Percentiles rank a stretch among this genome's conserved stretches.
Conservation (phyloP, 805 yeast genomes). For the Yarrowia porcina region DNA sequence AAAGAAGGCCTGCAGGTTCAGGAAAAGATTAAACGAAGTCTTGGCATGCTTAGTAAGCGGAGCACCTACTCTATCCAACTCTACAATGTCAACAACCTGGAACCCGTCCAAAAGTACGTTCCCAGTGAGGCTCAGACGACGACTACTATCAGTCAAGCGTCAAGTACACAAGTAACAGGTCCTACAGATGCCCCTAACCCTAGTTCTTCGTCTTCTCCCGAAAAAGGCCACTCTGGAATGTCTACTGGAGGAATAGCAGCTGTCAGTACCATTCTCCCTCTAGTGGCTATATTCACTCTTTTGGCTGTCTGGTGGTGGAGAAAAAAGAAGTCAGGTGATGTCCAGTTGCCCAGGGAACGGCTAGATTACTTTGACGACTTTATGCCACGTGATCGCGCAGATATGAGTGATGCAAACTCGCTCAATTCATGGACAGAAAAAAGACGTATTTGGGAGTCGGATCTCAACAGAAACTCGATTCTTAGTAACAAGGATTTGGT, state of each 20-base stretch:
- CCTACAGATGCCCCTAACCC: too few relatives aligned
- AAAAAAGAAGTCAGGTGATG: neutral
- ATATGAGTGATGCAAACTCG: constrained; percentile 8
- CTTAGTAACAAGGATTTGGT: neutral
- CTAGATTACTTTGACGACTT: constrained; percentile 19
- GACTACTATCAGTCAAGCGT: neutral
- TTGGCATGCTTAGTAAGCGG: neutral
- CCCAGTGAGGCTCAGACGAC: constrained; percentile 20
- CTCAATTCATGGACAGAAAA: constrained; percentile 22
- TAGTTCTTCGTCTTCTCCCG: neutral
- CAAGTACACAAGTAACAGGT: too few relatives aligned
- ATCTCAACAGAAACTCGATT: constrained; percentile 14
- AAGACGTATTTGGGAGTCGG: neutral
- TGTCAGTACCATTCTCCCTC: neutral
- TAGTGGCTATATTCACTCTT: neutral
- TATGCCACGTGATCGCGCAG: neutral
- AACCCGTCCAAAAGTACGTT: constrained; percentile 6
- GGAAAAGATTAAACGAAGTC: neutral
- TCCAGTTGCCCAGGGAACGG: constrained; percentile 7
- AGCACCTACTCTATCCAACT: neutral
- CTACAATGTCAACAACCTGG: constrained; percentile 16
- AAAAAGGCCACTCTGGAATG: neutral
- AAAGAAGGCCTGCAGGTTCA: neutral
- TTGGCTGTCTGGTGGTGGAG: neutral
- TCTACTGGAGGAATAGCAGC: constrained; percentile 4